phyloP scores from a whole-genome alignment of 139 green algal species.

The Picochlorum costavermella region DNA sequence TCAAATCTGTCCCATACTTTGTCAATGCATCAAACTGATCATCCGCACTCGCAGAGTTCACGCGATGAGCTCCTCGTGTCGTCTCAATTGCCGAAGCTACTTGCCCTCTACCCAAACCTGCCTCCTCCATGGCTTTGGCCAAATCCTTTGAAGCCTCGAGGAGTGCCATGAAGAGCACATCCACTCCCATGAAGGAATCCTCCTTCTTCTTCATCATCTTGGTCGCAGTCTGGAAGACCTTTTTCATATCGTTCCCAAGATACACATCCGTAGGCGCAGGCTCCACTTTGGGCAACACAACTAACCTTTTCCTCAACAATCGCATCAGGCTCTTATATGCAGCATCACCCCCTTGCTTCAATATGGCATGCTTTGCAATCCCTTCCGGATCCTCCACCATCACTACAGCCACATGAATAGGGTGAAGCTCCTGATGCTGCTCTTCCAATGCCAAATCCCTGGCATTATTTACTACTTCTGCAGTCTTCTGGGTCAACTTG shows the following conservation, averaged over 20 bases:
- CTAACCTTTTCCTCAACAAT: conserved; percentile 45
- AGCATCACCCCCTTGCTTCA: conserved; percentile 36
- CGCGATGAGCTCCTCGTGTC: conserved; percentile 40
- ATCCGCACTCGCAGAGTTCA: conserved; percentile 48
- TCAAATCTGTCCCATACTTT: conserved; percentile 90
- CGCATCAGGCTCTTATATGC: conserved; percentile 29
- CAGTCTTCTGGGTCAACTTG: conserved; percentile 51
- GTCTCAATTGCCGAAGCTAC: conserved; percentile 61
- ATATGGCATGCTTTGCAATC: conserved; percentile 23
- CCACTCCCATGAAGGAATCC: conserved; percentile 66
- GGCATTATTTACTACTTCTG: conserved; percentile 30
- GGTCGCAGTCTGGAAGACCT: conserved; percentile 38
- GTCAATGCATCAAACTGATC: conserved; percentile 79
- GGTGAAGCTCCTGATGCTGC: conserved; percentile 43
- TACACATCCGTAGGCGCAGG: conserved; percentile 44
- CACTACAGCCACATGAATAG: conserved; percentile 54
- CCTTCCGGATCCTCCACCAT: conserved; percentile 65
- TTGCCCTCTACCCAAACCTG: conserved; percentile 44
- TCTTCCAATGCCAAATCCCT: conserved; percentile 50
- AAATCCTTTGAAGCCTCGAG: conserved; percentile 39
- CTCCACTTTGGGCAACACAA: conserved; percentile 48
- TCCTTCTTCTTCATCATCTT: conserved; percentile 61
- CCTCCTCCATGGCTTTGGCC: conserved; percentile 32
- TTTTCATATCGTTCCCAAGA: conserved; percentile 26
- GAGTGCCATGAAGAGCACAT: conserved; percentile 61